These are phyloP conservation scores for Sclerospora graminicola DNA, from an alignment of 352 stramenopile species.

Conservation along the genomic window DNA sequence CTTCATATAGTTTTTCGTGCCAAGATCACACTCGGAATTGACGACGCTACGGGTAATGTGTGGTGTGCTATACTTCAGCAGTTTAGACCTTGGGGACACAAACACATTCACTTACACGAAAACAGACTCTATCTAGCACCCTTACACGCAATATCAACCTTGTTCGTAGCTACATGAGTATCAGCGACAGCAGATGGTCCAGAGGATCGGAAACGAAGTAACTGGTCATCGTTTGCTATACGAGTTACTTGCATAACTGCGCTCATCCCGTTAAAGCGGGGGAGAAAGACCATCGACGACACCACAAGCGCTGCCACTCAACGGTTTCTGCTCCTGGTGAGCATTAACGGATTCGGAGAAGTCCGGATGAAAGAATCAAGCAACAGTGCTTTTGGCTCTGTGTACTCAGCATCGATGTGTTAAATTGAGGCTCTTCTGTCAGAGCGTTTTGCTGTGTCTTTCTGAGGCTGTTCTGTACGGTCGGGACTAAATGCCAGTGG, in stretches of 20 bases:
- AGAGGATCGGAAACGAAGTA: constrained; percentile 15
- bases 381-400: constrained; percentile 7
- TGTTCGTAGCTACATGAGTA: constrained; percentile 3
- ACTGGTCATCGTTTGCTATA: constrained; percentile 12
- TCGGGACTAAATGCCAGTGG: constrained; percentile 9
- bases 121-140: not conserved
- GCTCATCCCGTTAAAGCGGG: constrained; percentile 5
- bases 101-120: not conserved
- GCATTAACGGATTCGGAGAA: constrained; percentile 20
- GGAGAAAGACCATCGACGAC: not conserved
- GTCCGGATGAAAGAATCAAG: constrained; percentile 15
- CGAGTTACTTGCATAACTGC: constrained; percentile 12
- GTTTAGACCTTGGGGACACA: not conserved
- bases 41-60: too few species aligned
- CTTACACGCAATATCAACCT: constrained; percentile 13
- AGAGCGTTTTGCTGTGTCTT: constrained; percentile 4
- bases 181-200: constrained; percentile 19
- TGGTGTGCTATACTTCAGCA: too few species aligned
- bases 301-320: not conserved
- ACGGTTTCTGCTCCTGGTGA: constrained; percentile 8
- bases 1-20: too few species aligned
- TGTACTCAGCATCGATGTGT: too few species aligned
- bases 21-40: too few species aligned
- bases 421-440: not conserved
- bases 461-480: constrained; percentile 12